Conservation (phyloP, 305 asterid genomes). For the Plantago coronopus region DNA sequence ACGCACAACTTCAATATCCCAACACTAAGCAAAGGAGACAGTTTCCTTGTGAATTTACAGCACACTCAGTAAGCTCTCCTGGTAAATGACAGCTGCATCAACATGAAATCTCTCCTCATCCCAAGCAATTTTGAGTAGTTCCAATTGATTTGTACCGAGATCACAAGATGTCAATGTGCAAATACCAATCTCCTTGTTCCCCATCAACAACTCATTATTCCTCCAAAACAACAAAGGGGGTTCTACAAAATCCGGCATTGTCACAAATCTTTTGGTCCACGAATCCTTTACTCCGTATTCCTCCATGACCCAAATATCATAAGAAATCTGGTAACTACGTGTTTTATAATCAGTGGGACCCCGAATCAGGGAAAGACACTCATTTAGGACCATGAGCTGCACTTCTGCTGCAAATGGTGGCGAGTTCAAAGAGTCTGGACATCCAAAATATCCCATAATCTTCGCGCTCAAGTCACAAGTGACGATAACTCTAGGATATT, state of each 20-base stretch:
- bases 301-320: slow-evolving; percentile 20
- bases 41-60: no score
- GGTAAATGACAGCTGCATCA: no score
- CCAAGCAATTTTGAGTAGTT: no score
- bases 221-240: slow-evolving; percentile 5
- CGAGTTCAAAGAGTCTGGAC: neutral
- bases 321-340: no score
- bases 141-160: no score
- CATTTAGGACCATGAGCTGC: slow-evolving; percentile 6
- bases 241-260: neutral
- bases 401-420: no score
- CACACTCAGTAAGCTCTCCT: no score
- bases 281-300: slow-evolving; percentile 20
- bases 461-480: slow-evolving; percentile 11
- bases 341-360: no score
- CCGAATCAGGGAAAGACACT: slow-evolving; percentile 14
- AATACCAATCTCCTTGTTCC: neutral
- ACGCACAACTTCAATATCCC: no score
- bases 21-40: no score
- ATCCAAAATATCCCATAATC: neutral
- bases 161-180: slow-evolving; percentile 1
- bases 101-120: no score
- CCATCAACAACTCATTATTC: neutral
- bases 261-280: slow-evolving; percentile 15
- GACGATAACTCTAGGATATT: neutral